Evolutionary conservation across 345 rosid species (phyloP).

Genomic region (Acer negundo): DNA sequence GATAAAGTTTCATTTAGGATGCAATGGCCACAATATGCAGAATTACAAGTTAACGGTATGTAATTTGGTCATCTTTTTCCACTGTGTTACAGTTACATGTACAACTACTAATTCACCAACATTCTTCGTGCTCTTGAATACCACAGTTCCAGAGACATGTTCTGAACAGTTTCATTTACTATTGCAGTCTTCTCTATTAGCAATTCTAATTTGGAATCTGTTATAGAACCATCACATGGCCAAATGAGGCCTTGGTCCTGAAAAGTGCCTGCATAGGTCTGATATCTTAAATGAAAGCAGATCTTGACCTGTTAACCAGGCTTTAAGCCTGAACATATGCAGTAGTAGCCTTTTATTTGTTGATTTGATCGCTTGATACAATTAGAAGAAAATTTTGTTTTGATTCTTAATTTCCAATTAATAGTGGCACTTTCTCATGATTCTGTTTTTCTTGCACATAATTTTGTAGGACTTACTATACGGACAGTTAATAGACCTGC

Average conservation of each 20-base stretch:
- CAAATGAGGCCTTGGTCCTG: not conserved
- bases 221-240: not conserved
- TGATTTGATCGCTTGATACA: not conserved
- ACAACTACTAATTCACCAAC: not conserved
- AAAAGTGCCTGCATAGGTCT: conserved; percentile 3
- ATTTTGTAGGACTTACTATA: conserved; percentile 23
- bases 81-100: not conserved
- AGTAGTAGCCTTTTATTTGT: conserved; percentile 4
- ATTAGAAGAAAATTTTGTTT: not conserved
- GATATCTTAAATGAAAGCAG: conserved; percentile 4
- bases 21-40: conserved; percentile 35
- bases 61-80: not conserved
- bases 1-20: conserved; percentile 36
- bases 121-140: not conserved
- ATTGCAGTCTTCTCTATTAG: not conserved
- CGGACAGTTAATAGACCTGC: conserved; percentile 29
- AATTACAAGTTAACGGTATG: conserved; percentile 36
- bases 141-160: not conserved
- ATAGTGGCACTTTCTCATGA: not conserved
- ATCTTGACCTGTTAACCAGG: not conserved
- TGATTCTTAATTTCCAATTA: not conserved
- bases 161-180: not conserved
- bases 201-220: not conserved
- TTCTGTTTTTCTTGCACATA: not conserved
- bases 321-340: not conserved